phyloP scores from a whole-genome alignment of 1,139 yeast species.

The Suhomyces panamericanus region DNA sequence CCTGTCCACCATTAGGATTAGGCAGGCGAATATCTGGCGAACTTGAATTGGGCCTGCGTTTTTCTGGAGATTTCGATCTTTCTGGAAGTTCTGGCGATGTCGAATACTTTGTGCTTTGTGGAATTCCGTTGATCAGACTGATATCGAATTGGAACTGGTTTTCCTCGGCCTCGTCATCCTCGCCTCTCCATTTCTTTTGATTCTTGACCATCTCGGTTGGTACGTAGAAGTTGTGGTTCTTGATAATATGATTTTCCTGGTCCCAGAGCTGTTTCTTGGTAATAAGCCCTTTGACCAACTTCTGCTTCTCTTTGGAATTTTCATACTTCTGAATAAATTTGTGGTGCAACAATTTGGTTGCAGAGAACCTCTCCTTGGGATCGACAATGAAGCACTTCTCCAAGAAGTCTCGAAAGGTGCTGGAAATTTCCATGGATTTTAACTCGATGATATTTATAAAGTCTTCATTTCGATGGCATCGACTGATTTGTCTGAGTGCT shows the following conservation, averaged over 20 bases:
- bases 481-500: conserved; percentile 56
- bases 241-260: conserved; percentile 38
- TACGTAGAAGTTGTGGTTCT: conserved; percentile 37
- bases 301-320: conserved; percentile 16
- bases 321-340: conserved; percentile 47
- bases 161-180: conserved; percentile 15
- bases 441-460: conserved; percentile 35
- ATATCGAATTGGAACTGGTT: conserved; percentile 37
- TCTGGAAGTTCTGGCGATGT: conserved; percentile 12
- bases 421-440: conserved; percentile 25
- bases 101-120: conserved; percentile 16
- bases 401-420: conserved; percentile 55
- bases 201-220: conserved; percentile 41
- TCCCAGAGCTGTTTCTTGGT: conserved; percentile 45
- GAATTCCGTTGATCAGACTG: conserved; percentile 29
- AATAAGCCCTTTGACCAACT: conserved; percentile 33
- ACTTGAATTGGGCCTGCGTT: background rate
- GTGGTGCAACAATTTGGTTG: conserved; percentile 58
- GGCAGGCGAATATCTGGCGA: background rate
- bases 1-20: background rate
- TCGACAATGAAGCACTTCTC: conserved; percentile 62
- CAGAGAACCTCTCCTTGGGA: conserved; percentile 59
- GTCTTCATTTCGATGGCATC: conserved; percentile 34
- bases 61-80: background rate
- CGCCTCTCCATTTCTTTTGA: conserved; percentile 37